Evolutionary conservation across 2,329 filamentous ascomycete genomes (phyloP).

Genomic region (Macrophomina pseudophaseolina): DNA sequence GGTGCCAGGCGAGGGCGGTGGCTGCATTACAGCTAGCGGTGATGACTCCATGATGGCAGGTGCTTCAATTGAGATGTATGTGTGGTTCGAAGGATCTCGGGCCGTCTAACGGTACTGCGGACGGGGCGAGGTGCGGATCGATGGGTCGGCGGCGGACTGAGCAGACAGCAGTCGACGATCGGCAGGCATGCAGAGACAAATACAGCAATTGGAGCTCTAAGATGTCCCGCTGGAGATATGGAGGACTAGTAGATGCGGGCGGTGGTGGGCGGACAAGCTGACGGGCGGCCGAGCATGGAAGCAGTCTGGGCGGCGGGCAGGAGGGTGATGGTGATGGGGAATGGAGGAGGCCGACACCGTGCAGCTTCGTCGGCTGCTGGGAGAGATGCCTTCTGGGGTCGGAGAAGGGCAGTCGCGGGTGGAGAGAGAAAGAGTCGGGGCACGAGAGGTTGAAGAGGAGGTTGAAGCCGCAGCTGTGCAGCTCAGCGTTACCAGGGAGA

Average conservation of each 20-base stretch:
- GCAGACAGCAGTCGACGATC: constrained; percentile 8
- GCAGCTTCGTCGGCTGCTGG: constrained; percentile 30
- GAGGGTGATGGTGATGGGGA: constrained; percentile 36
- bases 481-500: constrained; percentile 31
- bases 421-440: constrained; percentile 33
- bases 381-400: constrained; percentile 42
- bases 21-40: constrained; percentile 91
- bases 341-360: constrained; percentile 30
- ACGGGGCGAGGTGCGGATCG: constrained; percentile 10
- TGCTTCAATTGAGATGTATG: constrained; percentile 18
- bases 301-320: constrained; percentile 29
- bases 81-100: constrained; percentile 16
- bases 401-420: constrained; percentile 41
- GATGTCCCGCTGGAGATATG: constrained; percentile 17
- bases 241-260: constrained; percentile 6
- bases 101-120: constrained; percentile 13
- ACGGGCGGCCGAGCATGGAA: constrained; percentile 31
- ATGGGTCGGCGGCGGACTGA: constrained; percentile 14
- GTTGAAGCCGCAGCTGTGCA: constrained; percentile 40
- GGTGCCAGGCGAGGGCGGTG: constrained; percentile 65
- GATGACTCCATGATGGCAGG: constrained; percentile 65
- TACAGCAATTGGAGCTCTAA: constrained; percentile 24
- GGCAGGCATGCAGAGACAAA: constrained; percentile 11
- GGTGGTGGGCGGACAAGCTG: constrained; percentile 28
- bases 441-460: constrained; percentile 38